phyloP scores from a whole-genome alignment of 495 filamentous ascomycete genomes.

The Xylaria intraflava region DNA sequence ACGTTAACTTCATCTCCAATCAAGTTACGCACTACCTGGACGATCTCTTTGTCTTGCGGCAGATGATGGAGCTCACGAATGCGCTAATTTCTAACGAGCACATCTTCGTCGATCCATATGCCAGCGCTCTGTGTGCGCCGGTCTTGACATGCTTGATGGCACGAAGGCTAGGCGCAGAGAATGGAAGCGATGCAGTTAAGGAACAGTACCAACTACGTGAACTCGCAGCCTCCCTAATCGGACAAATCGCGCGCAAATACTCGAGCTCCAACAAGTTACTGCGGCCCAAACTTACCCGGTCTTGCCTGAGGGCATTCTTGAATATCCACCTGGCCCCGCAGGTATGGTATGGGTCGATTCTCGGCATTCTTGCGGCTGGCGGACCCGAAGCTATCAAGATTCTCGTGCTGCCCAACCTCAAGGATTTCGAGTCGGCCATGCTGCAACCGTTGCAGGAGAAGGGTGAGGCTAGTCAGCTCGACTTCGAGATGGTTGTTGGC shows the following conservation, averaged over 20 bases:
- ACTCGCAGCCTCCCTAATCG: slow-evolving; percentile 71
- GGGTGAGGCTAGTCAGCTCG: slow-evolving; percentile 45
- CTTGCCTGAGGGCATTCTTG: slow-evolving; percentile 83
- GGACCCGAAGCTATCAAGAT: slow-evolving; percentile 72
- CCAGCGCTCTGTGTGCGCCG: slow-evolving; percentile 76
- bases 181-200: slow-evolving; percentile 29
- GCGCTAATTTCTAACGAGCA: slow-evolving; percentile 75
- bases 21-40: slow-evolving; percentile 89
- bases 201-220: slow-evolving; percentile 80
- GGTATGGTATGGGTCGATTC: slow-evolving; percentile 81
- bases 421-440: slow-evolving; percentile 61
- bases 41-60: slow-evolving; percentile 74
- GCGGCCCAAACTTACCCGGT: slow-evolving; percentile 80
- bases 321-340: slow-evolving; percentile 72
- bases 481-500: slow-evolving; percentile 57
- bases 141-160: slow-evolving; percentile 88
- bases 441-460: slow-evolving; percentile 55
- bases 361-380: slow-evolving; percentile 66
- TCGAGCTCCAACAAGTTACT: slow-evolving; percentile 65
- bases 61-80: slow-evolving; percentile 82
- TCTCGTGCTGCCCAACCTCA: slow-evolving; percentile 74
- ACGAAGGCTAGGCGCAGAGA: slow-evolving; percentile 62
- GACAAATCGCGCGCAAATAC: slow-evolving; percentile 67
- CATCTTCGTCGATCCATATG: slow-evolving; percentile 85
- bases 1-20: slow-evolving; percentile 86